A percentile compares a stretch with the other conserved stretches of the same genome.
phyloP scores from a whole-genome alignment of 2,329 filamentous ascomycete genomes.

The Leptographium wingfieldii region DNA sequence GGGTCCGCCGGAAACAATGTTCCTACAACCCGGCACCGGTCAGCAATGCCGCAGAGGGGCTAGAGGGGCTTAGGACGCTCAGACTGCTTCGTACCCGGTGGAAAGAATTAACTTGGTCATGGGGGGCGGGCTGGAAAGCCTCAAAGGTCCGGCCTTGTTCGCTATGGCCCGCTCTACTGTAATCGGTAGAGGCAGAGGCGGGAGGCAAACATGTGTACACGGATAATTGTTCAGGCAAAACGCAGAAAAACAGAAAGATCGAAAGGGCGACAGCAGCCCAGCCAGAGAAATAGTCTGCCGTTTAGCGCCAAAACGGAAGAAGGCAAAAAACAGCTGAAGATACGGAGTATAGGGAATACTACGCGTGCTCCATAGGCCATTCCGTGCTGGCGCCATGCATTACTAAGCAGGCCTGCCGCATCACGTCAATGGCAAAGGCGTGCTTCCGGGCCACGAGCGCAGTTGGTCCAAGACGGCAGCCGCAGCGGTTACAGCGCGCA shows the following conservation, averaged over 20 bases:
- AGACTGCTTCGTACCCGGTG: slow-evolving; percentile 52
- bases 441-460: background rate
- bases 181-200: no score
- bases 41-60: slow-evolving; percentile 7
- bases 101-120: slow-evolving; percentile 76
- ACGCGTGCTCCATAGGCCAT: background rate
- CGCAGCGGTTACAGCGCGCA: background rate
- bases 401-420: background rate
- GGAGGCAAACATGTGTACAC: background rate
- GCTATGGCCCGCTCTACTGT: background rate
- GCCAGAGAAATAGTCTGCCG: background rate
- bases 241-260: background rate
- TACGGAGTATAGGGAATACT: background rate
- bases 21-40: slow-evolving; percentile 30
- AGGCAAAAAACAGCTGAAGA: background rate
- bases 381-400: background rate
- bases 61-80: background rate
- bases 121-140: background rate
- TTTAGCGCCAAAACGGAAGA: background rate
- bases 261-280: background rate
- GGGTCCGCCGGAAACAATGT: slow-evolving; percentile 74
- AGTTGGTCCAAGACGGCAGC: no score
- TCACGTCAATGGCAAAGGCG: background rate
- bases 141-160: background rate
- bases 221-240: background rate